Base-by-base conservation (phyloP, 1,284 basidiomycete genomes). In the Austroboletus rostrupii region DNA sequence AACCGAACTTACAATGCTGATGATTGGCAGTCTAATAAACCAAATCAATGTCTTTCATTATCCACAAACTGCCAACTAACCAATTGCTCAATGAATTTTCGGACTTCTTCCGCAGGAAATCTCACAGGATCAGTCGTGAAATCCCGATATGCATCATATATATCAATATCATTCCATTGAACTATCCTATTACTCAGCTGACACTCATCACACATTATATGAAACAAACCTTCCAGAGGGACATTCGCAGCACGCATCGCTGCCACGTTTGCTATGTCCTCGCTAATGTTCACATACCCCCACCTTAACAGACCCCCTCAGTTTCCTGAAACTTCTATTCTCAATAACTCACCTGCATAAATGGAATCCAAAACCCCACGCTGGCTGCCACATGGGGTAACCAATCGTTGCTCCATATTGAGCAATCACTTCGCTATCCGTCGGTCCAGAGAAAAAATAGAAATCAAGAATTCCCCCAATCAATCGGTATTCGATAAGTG, bases 321-420 rank as follows among this genome's bases (percentile, higher is more conserved):
- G 10, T 19, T 28, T 9, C 8, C 16, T 16, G 38, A n/a, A 28
- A 20, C 6, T 12, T 19, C 14, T 7, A 7, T 9, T 16, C 31
- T 17, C n/a, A 35, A 3, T 26, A 38, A 28, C 65, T 21, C 53
- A 85, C 72, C 82, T 71, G 69, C 84, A 87, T 23, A 85, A 71
- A 50, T 87, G 85, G 68, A 86, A 85, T 6, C 85, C 85, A 56
- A 87, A 83, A 5, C 77, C 80, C 80, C 82, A 87, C 33, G 73
- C 71, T 5, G 84, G 85, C 55, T 83, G 79, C 81, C 82, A 83
- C 8, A 76, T 79, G 2, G 85, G 83, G 41, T 79, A 68, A 1
- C 85, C 85, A 36, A 83, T 71, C 14, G 79, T 62, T 12, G 65
- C 70, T 10, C 81, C 75, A 57, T 90, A 87, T 61, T 90, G 88